These are phyloP conservation scores for Phytophthora fragariaefolia DNA, from an alignment of 352 stramenopile species.

Conservation along the genomic window DNA sequence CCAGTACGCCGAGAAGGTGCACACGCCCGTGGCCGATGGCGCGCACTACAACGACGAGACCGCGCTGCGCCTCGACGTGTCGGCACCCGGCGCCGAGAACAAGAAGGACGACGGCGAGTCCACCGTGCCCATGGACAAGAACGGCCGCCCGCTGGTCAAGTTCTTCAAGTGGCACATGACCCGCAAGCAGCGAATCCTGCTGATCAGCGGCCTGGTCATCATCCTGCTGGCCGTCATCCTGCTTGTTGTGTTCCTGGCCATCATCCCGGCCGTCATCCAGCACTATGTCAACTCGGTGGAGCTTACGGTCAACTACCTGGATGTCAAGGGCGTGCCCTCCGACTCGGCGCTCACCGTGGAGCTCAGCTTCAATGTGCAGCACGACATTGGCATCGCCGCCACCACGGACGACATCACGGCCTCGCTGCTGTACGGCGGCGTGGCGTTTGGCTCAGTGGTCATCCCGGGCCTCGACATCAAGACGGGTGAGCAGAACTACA, in stretches of 20 bases:
- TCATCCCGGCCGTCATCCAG: slow-evolving; percentile 67
- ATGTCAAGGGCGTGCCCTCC: slow-evolving; percentile 54
- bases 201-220: slow-evolving; percentile 51
- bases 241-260: slow-evolving; percentile 69
- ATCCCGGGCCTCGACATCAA: slow-evolving; percentile 62
- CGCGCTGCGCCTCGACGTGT: slow-evolving; percentile 36
- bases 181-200: slow-evolving; percentile 55
- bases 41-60: slow-evolving; percentile 39
- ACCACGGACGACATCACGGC: slow-evolving; percentile 61
- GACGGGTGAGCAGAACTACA: slow-evolving; percentile 56
- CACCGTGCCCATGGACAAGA: slow-evolving; percentile 27
- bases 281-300: slow-evolving; percentile 62
- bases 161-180: slow-evolving; percentile 66
- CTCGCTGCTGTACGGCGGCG: slow-evolving; percentile 49
- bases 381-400: slow-evolving; percentile 50
- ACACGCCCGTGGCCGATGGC: slow-evolving; percentile 32
- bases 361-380: slow-evolving; percentile 59
- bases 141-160: slow-evolving; percentile 35
- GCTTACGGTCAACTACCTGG: slow-evolving; percentile 70
- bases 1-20: slow-evolving; percentile 27
- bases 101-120: slow-evolving; percentile 45
- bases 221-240: slow-evolving; percentile 52
- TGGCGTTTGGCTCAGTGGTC: slow-evolving; percentile 52
- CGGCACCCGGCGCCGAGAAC: slow-evolving; percentile 30
- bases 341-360: slow-evolving; percentile 51